Evolutionary conservation across 345 rosid species (phyloP).

Genomic region (Heritiera littoralis): DNA sequence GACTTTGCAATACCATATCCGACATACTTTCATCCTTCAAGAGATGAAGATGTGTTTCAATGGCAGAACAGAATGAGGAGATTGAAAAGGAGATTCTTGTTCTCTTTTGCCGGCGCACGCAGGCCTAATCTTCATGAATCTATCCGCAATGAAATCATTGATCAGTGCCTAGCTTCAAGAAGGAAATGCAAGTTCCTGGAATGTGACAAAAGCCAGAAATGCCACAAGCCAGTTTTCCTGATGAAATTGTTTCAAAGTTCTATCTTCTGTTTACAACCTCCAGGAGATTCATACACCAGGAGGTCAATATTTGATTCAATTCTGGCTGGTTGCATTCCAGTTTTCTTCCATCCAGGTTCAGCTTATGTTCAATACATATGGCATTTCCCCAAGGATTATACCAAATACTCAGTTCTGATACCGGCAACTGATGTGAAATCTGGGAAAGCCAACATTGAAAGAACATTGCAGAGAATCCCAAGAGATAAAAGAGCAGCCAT

Average conservation of each 20-base stretch:
- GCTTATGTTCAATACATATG: constrained; percentile 79
- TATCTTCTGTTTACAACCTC: constrained; percentile 73
- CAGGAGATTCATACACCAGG: constrained; percentile 82
- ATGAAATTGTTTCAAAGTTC: constrained; percentile 64
- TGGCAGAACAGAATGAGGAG: constrained; percentile 68
- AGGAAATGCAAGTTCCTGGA: constrained; percentile 60
- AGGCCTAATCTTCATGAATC: constrained; percentile 55
- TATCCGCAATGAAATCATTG: constrained; percentile 57
- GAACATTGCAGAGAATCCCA: constrained; percentile 42
- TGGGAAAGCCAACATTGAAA: constrained; percentile 57
- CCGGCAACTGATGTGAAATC: constrained; percentile 46
- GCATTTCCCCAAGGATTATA: constrained; percentile 69
- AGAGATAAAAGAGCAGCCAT: constrained; percentile 38
- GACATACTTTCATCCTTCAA: constrained; percentile 76
- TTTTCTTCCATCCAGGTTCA: constrained; percentile 88
- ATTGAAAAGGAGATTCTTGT: constrained; percentile 46
- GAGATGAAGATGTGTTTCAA: constrained; percentile 41
- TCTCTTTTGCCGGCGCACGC: constrained; percentile 66
- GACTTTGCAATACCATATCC: constrained; percentile 86
- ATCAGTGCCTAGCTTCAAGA: constrained; percentile 61
- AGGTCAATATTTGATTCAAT: constrained; percentile 83
- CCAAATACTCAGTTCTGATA: constrained; percentile 63
- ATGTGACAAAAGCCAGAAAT: constrained; percentile 38
- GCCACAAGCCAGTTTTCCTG: constrained; percentile 47
- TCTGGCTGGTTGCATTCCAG: constrained; percentile 81